These are phyloP conservation scores for Globisporangium paroecandrum DNA, from an alignment of 352 stramenopile genomes.

Conservation along the genomic window DNA sequence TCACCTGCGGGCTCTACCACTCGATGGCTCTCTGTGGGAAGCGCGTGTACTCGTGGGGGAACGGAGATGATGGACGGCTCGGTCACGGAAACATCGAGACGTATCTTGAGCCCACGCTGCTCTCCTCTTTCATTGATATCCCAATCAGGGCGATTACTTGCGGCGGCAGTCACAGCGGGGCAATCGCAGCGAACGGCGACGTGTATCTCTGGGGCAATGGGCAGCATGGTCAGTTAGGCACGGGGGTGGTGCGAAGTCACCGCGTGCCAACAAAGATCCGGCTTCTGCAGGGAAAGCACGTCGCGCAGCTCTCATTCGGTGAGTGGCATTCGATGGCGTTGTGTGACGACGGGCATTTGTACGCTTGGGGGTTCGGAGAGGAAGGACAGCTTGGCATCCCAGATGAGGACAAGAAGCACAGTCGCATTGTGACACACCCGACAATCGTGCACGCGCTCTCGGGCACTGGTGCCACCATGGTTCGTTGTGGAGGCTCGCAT, in stretches of 20 bases:
- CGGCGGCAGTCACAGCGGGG: conserved; percentile 57
- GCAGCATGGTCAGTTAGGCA: conserved; percentile 52
- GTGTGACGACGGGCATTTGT: conserved; percentile 47
- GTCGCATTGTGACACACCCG: conserved; percentile 39
- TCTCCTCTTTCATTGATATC: conserved; percentile 34
- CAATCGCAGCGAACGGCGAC: conserved; percentile 35
- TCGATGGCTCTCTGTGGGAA: conserved; percentile 41
- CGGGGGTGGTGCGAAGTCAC: conserved; percentile 36
- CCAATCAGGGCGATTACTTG: conserved; percentile 40
- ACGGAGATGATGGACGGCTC: conserved; percentile 62
- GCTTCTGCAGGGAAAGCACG: conserved; percentile 37
- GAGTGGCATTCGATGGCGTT: conserved; percentile 77
- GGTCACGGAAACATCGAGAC: conserved; percentile 48
- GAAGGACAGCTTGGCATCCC: conserved; percentile 62
- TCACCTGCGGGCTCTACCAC: conserved; percentile 58
- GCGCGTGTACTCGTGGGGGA: conserved; percentile 58
- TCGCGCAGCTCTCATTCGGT: conserved; percentile 49
- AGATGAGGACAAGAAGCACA: conserved; percentile 39
- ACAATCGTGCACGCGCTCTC: conserved; percentile 45
- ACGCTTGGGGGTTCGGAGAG: conserved; percentile 68
- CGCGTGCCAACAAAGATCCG: conserved; percentile 41
- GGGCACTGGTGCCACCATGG: conserved; percentile 49
- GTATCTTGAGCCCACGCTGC: conserved; percentile 30
- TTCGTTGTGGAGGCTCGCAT: conserved; percentile 55
- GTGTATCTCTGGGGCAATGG: conserved; percentile 62